phyloP scores from a whole-genome alignment of 306 rosid genomes.

The Pyrus bretschneideri region DNA sequence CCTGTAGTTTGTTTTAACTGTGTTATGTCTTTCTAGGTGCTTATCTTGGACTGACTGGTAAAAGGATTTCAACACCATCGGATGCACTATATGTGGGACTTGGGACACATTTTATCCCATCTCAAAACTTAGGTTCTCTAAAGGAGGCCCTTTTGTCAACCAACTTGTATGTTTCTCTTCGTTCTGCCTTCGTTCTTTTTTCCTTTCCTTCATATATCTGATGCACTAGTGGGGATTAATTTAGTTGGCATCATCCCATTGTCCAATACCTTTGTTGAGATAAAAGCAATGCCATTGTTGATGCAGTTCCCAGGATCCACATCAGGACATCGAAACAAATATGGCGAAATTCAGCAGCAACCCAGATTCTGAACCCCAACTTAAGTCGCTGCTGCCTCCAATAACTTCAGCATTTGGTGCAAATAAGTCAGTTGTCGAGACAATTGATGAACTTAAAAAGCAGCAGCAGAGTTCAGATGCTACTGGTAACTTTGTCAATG shows the following conservation, averaged over 20 bases:
- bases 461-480: constrained; percentile 59
- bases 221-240: not conserved
- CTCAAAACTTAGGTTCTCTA: constrained; percentile 67
- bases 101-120: constrained; percentile 91
- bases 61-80: constrained; percentile 71
- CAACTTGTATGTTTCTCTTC: constrained; percentile 55
- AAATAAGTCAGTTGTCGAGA: constrained; percentile 59
- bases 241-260: not conserved
- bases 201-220: not conserved
- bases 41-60: constrained; percentile 95
- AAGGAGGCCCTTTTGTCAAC: constrained; percentile 80
- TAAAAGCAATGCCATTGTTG: constrained; percentile 14
- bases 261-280: not conserved
- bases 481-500: constrained; percentile 45
- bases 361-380: constrained; percentile 68
- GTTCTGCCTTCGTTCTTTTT: not conserved
- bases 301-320: constrained; percentile 78
- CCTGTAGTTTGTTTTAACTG: not conserved
- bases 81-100: constrained; percentile 87
- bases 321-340: constrained; percentile 61
- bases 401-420: constrained; percentile 59
- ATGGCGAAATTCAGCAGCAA: constrained; percentile 58
- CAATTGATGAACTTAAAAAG: constrained; percentile 58
- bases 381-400: constrained; percentile 67
- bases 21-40: constrained; percentile 53